A percentile compares a stretch with the other conserved stretches of the same genome.
Evolutionary conservation across 2,329 filamentous ascomycete species (phyloP).

Genomic region (Colletotrichum sidae): DNA sequence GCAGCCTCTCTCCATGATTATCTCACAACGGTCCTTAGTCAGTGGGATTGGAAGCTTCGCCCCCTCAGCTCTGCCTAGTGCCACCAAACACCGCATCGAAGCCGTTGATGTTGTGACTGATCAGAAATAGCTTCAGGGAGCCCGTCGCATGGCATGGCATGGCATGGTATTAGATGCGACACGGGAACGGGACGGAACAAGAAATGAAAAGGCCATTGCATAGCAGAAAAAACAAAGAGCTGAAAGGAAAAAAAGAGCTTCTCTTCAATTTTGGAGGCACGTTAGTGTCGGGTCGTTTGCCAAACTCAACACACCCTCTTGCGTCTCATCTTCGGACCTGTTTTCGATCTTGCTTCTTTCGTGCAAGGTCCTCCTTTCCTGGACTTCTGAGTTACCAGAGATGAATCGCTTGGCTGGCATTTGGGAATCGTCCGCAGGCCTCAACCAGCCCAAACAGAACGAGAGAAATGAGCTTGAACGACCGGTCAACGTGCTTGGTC

Average conservation of each 20-base stretch:
- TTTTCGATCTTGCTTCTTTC: constrained; percentile 25
- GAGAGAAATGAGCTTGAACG: constrained; percentile 4
- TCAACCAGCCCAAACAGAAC: constrained; percentile 22
- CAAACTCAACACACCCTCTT: constrained; percentile 3
- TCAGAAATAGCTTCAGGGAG: constrained; percentile 16
- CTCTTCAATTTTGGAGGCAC: no score
- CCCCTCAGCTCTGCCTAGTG: constrained; percentile 19
- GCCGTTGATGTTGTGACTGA: constrained; percentile 19
- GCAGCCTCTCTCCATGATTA: not conserved
- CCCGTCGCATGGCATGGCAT: not conserved
- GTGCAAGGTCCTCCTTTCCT: constrained; percentile 27
- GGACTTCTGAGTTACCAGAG: constrained; percentile 13
- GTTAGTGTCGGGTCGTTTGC: constrained; percentile 9
- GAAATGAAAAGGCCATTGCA: not conserved
- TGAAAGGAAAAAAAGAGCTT: no score
- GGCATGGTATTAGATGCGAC: not conserved
- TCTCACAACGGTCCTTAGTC: not conserved
- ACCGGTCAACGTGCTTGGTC: constrained; percentile 8
- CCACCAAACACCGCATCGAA: constrained; percentile 16
- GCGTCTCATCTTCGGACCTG: constrained; percentile 8
- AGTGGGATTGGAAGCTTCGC: constrained; percentile 17
- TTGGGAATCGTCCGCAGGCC: constrained; percentile 5
- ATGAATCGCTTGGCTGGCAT: constrained; percentile 12
- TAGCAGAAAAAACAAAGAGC: not conserved
- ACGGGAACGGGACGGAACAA: not conserved